phyloP scores from a whole-genome alignment of 345 rosid genomes.

The Boechera retrofracta region DNA sequence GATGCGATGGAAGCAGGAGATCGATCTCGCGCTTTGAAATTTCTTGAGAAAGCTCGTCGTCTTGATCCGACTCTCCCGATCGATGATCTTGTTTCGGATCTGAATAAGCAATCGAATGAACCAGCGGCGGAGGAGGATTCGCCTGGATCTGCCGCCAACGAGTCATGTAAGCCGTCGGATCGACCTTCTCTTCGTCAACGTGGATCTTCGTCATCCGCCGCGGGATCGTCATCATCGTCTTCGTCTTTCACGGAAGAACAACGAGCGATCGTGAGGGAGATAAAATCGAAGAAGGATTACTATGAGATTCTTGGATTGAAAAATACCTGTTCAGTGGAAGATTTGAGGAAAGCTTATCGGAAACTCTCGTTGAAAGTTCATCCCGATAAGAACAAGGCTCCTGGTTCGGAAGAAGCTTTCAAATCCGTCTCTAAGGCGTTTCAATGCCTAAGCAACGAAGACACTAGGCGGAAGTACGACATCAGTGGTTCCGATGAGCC shows the following conservation, averaged over 20 bases:
- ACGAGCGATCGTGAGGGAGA: conserved; percentile 64
- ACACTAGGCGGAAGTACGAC: conserved; percentile 70
- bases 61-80: conserved; percentile 78
- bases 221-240: conserved; percentile 39
- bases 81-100: conserved; percentile 63
- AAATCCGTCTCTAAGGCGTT: conserved; percentile 87
- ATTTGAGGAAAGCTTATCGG: conserved; percentile 79
- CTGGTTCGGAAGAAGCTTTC: conserved; percentile 93
- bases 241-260: conserved; percentile 68
- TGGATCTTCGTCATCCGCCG: conserved; percentile 28
- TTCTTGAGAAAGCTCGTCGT: conserved; percentile 85
- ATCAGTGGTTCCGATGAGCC: conserved; percentile 81
- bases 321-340: conserved; percentile 70
- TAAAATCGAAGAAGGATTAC: conserved; percentile 81
- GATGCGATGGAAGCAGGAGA: conserved; percentile 81
- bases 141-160: conserved; percentile 39
- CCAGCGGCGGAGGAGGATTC: conserved; percentile 32
- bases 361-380: conserved; percentile 91
- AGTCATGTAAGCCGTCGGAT: conserved; percentile 48
- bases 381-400: conserved; percentile 94
- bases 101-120: conserved; percentile 43
- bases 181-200: conserved; percentile 71
- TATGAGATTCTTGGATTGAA: conserved; percentile 82
- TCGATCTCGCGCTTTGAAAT: conserved; percentile 75
- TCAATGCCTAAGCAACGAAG: conserved; percentile 85